Evolutionary conservation across 163 green algal species (phyloP).

Genomic region (Prototheca cutis): DNA sequence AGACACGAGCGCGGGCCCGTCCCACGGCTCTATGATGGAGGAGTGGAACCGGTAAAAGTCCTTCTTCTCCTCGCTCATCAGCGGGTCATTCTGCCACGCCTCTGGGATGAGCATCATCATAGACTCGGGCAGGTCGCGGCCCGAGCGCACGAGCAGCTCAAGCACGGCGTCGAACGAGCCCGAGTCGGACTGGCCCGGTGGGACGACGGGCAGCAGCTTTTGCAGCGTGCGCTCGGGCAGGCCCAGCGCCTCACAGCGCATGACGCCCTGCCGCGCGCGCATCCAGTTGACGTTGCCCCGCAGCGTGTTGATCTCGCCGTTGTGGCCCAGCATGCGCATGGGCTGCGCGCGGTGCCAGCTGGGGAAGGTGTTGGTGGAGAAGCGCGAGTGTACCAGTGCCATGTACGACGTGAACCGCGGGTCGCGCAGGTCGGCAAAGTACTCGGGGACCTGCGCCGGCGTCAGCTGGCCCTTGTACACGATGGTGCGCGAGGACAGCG

Average conservation of each 20-base stretch:
- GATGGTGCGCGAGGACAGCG: slow-evolving; percentile 85
- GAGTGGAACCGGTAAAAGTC: slow-evolving; percentile 98
- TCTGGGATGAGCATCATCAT: slow-evolving; percentile 96
- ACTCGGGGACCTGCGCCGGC: slow-evolving; percentile 27
- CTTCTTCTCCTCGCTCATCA: slow-evolving; percentile 81
- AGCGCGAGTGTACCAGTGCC: slow-evolving; percentile 97
- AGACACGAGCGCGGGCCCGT: slow-evolving; percentile 94
- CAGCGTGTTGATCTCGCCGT: slow-evolving; percentile 99
- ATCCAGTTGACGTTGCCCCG: slow-evolving; percentile 99
- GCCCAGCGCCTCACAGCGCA: slow-evolving; percentile 79
- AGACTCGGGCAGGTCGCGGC: slow-evolving; percentile 51
- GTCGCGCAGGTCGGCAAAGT: slow-evolving; percentile 68
- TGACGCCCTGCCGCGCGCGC: slow-evolving; percentile 73
- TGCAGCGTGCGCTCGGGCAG: slow-evolving; percentile 82
- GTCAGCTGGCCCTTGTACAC: slow-evolving; percentile 99
- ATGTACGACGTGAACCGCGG: slow-evolving; percentile 71
- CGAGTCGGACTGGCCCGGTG: slow-evolving; percentile 61
- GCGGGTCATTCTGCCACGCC: slow-evolving; percentile 96
- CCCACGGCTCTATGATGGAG: slow-evolving; percentile 97
- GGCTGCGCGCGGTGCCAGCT: slow-evolving; percentile 98
- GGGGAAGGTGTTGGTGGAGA: slow-evolving; percentile 97
- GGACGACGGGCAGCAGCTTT: slow-evolving; percentile 61
- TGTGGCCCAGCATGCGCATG: slow-evolving; percentile 97
- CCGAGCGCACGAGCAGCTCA: slow-evolving; percentile 74
- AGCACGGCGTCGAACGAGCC: slow-evolving; percentile 94